A percentile compares a stretch with the other conserved stretches of the same genome.
Evolutionary conservation across 768 basidiomycete genomes (phyloP).

Genomic region (Tephrocybe sp.): DNA sequence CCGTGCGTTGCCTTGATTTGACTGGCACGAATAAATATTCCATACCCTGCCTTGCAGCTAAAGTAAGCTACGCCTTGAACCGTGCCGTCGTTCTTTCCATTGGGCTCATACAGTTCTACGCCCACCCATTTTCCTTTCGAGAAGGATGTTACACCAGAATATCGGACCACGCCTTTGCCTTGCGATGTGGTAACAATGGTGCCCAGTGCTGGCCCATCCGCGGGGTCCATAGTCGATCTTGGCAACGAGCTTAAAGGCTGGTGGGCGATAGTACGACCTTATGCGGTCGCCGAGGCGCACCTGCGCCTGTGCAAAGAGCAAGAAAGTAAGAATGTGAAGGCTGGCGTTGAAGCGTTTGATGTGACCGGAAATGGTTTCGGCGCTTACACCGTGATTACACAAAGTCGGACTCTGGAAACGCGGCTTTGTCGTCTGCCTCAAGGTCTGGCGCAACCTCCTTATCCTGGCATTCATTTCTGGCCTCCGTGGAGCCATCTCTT

Average conservation of each 20-base stretch:
- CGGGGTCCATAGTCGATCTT: constrained; percentile 10
- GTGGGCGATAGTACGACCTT: background rate
- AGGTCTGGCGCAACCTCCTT: background rate
- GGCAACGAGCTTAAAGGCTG: background rate
- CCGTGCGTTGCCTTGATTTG: constrained; percentile 70
- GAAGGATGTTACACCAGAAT: constrained; percentile 81
- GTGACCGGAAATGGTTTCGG: constrained; percentile 1
- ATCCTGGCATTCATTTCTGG: background rate
- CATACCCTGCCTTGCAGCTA: constrained; percentile 67
- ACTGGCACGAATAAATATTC: constrained; percentile 87
- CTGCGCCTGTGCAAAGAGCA: background rate
- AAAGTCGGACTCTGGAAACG: constrained; percentile 9
- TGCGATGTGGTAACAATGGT: constrained; percentile 77
- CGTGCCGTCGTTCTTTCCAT: constrained; percentile 95
- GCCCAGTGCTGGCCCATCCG: constrained; percentile 45
- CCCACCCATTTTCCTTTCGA: constrained; percentile 93
- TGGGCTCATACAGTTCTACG: constrained; percentile 76
- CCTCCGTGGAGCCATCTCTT: background rate
- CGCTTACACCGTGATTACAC: constrained; percentile 5
- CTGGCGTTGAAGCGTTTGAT: background rate
- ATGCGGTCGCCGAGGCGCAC: constrained; percentile 8
- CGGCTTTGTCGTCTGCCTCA: constrained; percentile 9
- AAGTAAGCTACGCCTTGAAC: constrained; percentile 83
- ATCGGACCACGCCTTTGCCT: constrained; percentile 84
- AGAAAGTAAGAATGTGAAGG: background rate